Conservation (phyloP, 306 rosid genomes). For the Glycine soja region DNA sequence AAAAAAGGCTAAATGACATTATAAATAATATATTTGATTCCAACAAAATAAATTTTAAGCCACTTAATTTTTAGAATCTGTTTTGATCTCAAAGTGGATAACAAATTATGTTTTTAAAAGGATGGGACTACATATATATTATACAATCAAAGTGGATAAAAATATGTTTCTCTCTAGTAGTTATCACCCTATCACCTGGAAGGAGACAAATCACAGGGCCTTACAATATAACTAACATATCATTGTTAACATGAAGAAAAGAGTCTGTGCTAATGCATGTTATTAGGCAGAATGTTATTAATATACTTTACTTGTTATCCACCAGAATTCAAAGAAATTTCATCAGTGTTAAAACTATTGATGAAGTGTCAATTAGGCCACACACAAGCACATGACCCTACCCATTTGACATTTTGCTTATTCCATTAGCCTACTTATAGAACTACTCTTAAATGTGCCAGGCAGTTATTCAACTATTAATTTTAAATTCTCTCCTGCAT, state of each 20-base stretch:
- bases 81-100: too few species aligned
- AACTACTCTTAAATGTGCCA: constrained; percentile 44
- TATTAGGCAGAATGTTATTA: constrained; percentile 15
- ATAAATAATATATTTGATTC: too few species aligned
- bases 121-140: constrained; percentile 49
- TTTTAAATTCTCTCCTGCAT: constrained; percentile 39
- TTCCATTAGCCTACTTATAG: constrained; percentile 62
- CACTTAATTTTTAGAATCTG: too few species aligned
- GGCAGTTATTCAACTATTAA: constrained; percentile 46
- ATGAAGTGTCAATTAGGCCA: constrained; percentile 54
- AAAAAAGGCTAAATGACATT: too few species aligned
- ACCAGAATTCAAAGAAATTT: neutral
- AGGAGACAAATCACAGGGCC: constrained; percentile 43
- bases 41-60: too few species aligned
- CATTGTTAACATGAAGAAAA: constrained; percentile 23
- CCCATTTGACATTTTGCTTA: constrained; percentile 55
- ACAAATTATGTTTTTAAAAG: too few species aligned
- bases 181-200: constrained; percentile 52
- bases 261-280: constrained; percentile 16
- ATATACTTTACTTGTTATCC: neutral
- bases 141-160: constrained; percentile 43
- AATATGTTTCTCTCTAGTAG: constrained; percentile 49
- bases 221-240: constrained; percentile 40
- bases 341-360: constrained; percentile 33
- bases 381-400: constrained; percentile 64